Evolutionary conservation across 352 stramenopile genomes (phyloP).

Genomic region (Thraustochytrium sp.): DNA sequence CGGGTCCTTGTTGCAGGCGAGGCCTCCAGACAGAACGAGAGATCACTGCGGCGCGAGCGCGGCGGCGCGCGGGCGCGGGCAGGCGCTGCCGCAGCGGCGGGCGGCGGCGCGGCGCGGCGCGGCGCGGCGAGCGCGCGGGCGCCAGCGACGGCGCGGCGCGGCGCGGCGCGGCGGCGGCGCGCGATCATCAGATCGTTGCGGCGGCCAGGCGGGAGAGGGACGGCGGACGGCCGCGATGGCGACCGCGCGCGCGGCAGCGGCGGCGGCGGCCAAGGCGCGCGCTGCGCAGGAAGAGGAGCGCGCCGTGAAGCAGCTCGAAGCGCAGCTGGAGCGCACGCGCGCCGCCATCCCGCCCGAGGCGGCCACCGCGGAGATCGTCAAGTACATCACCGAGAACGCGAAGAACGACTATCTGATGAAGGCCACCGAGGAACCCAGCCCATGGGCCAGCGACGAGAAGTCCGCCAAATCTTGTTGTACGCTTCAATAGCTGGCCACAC

Average conservation of each 20-base stretch:
- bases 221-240: too few relatives aligned
- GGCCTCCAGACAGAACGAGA: too few relatives aligned
- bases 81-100: too few relatives aligned
- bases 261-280: background rate
- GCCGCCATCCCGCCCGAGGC: background rate
- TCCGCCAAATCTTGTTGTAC: background rate
- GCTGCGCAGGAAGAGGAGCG: background rate
- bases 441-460: background rate
- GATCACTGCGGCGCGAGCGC: too few relatives aligned
- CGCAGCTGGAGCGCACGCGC: background rate
- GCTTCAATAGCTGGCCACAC: background rate
- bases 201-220: too few relatives aligned
- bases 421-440: slow-evolving; percentile 3
- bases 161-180: too few relatives aligned
- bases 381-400: slow-evolving; percentile 23
- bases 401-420: slow-evolving; percentile 15
- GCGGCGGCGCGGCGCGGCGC: too few relatives aligned
- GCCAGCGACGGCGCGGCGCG: too few relatives aligned
- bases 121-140: too few relatives aligned
- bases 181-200: too few relatives aligned
- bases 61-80: too few relatives aligned
- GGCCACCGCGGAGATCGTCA: background rate
- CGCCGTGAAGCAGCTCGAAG: background rate
- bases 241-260: background rate
- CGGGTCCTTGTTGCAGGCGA: too few relatives aligned